Evolutionary conservation across 331 rosid genomes (phyloP), one percentile per base, ranked within the genome.

Genomic region (Cydonia oblonga): DNA sequence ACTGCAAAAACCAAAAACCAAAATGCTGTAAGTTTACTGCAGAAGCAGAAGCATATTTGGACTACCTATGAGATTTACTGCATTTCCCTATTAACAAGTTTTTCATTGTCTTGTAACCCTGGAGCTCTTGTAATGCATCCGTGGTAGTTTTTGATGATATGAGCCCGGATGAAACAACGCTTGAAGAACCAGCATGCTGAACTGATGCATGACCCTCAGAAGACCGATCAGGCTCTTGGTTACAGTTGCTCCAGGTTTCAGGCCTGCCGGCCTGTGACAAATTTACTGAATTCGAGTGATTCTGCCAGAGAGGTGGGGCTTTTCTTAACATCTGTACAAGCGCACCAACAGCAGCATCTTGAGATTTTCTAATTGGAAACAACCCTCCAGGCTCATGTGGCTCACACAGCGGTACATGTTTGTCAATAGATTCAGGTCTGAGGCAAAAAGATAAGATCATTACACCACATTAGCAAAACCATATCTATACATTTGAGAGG

Each of bases 111-210:
- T 80, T 85, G 86, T 90, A 93, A 56, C 81, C 81, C 72, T 84
- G 87, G 54, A 87, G 88, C 88, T 93, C 98, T 90, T 87, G 85
- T 80, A 90, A 85, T 61, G 97, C 96, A 83, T 90, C 97, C 14
- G 81, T 71, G 13, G 96, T 85, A 68, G 97, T 93, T 82, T 84
- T 90, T 69, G 79, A 46, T 56, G 70, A 29, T 33, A 22, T 57
- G 40, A 78, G 76, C 61, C 78, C 85, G 0, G 86, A 87, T 22
- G 92, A 78, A 46, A 76, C 66, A 35, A 75, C 66, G 53, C 88
- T 89, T 16, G 53, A 78, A 8, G 84, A 74, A 66, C 56, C 62
- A 74, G 68, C 79, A 67, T 18, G 66, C 69, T 77, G 79, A 49
- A 64, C 69, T 58, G 74, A 26, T 22, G 60, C 22, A 4, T 1